Percentiles rank a stretch among this genome's conserved stretches.
Conservation (phyloP, 371 early-diverging fungal species). For the Fennellomyces sp. region DNA sequence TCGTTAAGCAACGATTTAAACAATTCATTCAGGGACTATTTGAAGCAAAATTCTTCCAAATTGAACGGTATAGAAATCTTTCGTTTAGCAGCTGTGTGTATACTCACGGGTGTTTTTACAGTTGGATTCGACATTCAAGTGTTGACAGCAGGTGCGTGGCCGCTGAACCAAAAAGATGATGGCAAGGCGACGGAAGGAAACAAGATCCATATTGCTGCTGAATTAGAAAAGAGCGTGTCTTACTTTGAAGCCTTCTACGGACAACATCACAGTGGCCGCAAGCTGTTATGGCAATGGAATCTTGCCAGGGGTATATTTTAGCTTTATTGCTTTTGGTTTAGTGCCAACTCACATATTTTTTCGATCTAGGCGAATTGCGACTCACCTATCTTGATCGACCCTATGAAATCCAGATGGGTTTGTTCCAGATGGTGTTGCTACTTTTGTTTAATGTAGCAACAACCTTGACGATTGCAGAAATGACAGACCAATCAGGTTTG, state of each 20-base stretch:
- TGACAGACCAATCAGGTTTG: slow-evolving; percentile 56
- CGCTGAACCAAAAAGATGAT: slow-evolving; percentile 64
- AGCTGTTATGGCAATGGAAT: slow-evolving; percentile 87
- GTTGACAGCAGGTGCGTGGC: slow-evolving; percentile 92
- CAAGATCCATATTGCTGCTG: slow-evolving; percentile 66
- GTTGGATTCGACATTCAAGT: slow-evolving; percentile 80
- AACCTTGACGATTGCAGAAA: slow-evolving; percentile 49
- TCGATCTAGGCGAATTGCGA: slow-evolving; percentile 67
- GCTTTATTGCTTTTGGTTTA: not conserved
- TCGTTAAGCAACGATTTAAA: slow-evolving; percentile 85
- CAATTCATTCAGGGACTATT: slow-evolving; percentile 34
- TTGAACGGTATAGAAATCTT: slow-evolving; percentile 46
- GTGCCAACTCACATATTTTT: not conserved
- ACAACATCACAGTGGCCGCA: slow-evolving; percentile 78
- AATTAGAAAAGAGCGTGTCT: slow-evolving; percentile 70
- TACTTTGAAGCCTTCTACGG: slow-evolving; percentile 80
- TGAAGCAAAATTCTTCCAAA: slow-evolving; percentile 37
- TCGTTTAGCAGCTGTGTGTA: too few relatives aligned
- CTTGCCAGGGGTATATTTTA: slow-evolving; percentile 67
- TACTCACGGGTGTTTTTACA: slow-evolving; percentile 14
- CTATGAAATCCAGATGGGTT: slow-evolving; percentile 82
- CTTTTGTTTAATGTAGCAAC: slow-evolving; percentile 68
- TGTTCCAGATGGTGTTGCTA: slow-evolving; percentile 79
- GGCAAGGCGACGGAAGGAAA: slow-evolving; percentile 44
- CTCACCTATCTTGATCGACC: slow-evolving; percentile 70